Base-by-base conservation (phyloP, 2,329 filamentous ascomycete species). In the Dactylellina leptospora region DNA sequence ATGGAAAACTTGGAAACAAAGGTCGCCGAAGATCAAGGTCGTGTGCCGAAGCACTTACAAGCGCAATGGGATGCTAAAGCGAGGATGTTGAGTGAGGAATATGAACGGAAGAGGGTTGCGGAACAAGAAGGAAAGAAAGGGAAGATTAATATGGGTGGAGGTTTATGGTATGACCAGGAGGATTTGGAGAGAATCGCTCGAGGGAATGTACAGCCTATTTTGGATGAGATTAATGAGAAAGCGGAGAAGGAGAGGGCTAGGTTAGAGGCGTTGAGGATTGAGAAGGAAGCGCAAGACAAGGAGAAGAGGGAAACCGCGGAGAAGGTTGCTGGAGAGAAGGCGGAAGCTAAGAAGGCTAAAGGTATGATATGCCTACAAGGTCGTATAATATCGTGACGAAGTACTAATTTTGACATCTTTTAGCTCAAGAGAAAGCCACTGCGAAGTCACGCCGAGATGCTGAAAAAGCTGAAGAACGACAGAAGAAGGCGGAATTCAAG, bases 1-100 rank as follows among this genome's bases (percentile, higher is more conserved):
- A 73, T 73, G 69, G 54, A 73, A 33, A 55, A 62, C 27, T 30
- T 73, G n/a, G 69, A 73, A 45, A 68, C 60, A 27, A 73, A 62
- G 33, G 69, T 73, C n/a, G 69, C 69, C 3, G 55, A 66, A 33
- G 54, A 73, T 10, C 60, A 73, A 44, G 69, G 69, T 5, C 54
- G 62, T 5, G 51, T 73, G 1, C 69, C 69, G 1, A 73, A 73
- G 16, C 69, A 73, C 22, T 30, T 73, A 10, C 69, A 73, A 18
- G 69, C 58, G 13, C 45, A 73, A n/a, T 73, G 69, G 69, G 69
- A 73, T 44, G 69, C 69, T 13, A 61, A 58, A 40, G 69, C 69
- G 2, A 55, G 50, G 16, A 61, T 66, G 25, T n/a, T 68, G 8
- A 68, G 61, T n/a, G 61, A 59, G 28, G 56, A 73, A 22, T 55